Percentiles rank a stretch among this genome's conserved stretches.
Conservation (phyloP, 768 basidiomycete species). For the Cystobasidium ongulense region DNA sequence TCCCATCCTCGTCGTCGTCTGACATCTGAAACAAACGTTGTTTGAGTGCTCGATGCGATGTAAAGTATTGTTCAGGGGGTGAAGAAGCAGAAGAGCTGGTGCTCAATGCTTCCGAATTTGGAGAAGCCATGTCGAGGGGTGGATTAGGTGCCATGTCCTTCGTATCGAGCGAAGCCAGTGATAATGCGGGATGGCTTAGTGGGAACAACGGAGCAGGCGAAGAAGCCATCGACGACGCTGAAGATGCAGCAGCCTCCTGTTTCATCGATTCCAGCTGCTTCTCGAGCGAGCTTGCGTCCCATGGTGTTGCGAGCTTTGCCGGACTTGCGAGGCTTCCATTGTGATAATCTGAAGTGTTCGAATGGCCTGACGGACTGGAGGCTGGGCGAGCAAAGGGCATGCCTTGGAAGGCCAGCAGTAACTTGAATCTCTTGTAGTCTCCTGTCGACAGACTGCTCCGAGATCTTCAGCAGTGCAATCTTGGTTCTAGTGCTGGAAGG, state of each 20-base stretch:
- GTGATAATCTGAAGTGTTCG: background rate
- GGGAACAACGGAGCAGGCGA: background rate
- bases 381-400: background rate
- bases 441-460: too few relatives aligned
- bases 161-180: background rate
- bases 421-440: too few relatives aligned
- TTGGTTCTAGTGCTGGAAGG: too few relatives aligned
- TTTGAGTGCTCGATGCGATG: constrained; percentile 4
- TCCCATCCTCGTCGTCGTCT: constrained; percentile 1
- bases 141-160: background rate
- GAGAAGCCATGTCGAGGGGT: background rate
- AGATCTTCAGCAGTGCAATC: too few relatives aligned
- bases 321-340: background rate
- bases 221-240: background rate
- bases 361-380: background rate
- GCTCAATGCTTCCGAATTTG: background rate
- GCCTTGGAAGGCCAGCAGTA: background rate
- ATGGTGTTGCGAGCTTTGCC: background rate
- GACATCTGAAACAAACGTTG: constrained; percentile 19
- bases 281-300: constrained; percentile 6
- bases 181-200: background rate
- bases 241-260: background rate
- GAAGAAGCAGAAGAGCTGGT: background rate
- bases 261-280: constrained; percentile 3
- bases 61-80: background rate